Base-by-base conservation (phyloP, 2,329 filamentous ascomycete species). In the Arthrinium phaeospermum region DNA sequence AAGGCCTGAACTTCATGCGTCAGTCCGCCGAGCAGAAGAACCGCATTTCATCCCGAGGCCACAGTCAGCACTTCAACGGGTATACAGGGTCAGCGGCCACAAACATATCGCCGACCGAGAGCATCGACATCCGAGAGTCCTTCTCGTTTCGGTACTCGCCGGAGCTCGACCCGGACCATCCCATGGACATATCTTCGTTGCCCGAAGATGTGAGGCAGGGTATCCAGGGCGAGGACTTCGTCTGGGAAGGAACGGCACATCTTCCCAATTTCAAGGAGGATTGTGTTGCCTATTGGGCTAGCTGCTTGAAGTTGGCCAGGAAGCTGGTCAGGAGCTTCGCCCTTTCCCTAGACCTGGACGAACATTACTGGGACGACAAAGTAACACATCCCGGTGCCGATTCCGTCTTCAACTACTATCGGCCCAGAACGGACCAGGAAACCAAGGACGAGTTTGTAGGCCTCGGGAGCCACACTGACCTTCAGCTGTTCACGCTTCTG, bases 341-440 rank as follows among this genome's bases (percentile, higher is more conserved):
- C 0, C 81, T 91, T 3, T 86, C 85, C 5, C 82, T 91, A 2
- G 84, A 85, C 14, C 80, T 91, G 4, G 82, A 85, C 0, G 89
- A 91, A 75, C 76, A 84, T 46, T 86, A 87, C 71, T 91, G 91
- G 76, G 88, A 91, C 73, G 80, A 80, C 3, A 86, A 89, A 70
- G 85, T 86, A 24, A 85, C 83, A 0, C 85, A 87, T 74, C 89
- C 89, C 0, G 88, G 84, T 46, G 83, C 82, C 10, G 79, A 82
- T 6, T 77, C 83, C 24, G 83, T 81, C 3, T 77, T 86, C 67
- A 86, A 86, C 73, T 83, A 83, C 73, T 83, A 84, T 73, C 81
- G 80, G 0, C 77, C 81, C 2, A 77, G 77, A n/a, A 75, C 74
- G 30, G 69, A 74, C 44, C 73, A 78, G 44, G 76, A 79, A 70